Evolutionary conservation across 2,329 filamentous ascomycete genomes (phyloP).

Genomic region (Aspergillus sergii): DNA sequence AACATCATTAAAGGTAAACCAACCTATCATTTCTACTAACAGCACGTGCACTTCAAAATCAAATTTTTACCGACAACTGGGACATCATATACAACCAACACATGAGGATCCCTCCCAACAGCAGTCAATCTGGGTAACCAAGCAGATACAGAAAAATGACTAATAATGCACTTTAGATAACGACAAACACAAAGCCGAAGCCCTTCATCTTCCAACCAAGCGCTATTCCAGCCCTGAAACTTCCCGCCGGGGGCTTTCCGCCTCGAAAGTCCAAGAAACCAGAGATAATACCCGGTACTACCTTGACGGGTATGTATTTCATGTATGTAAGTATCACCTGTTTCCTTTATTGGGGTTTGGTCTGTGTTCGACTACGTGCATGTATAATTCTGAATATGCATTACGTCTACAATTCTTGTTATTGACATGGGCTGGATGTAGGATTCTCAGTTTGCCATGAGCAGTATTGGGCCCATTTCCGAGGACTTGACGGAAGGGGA

Average conservation of each 20-base stretch:
- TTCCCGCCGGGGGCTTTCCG: conserved; percentile 14
- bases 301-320: conserved; percentile 25
- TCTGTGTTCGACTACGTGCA: not conserved
- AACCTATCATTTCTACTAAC: not conserved
- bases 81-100: not conserved
- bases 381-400: not conserved
- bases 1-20: not conserved
- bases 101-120: not conserved
- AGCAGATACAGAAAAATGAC: not conserved
- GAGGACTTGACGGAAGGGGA: not conserved
- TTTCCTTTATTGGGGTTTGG: not conserved
- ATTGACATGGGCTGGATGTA: not conserved
- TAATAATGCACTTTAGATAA: conserved; percentile 11
- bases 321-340: conserved; percentile 20
- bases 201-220: conserved; percentile 23
- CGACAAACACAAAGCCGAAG: conserved; percentile 18
- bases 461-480: not conserved
- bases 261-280: conserved; percentile 13
- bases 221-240: conserved; percentile 17
- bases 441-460: conserved; percentile 1
- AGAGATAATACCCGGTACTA: conserved; percentile 14
- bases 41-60: not conserved
- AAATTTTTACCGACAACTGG: no score
- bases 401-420: not conserved
- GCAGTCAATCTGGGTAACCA: not conserved